Evolutionary conservation across 768 basidiomycete genomes (phyloP), one percentile per base, ranked within the genome.

Genomic region (Mycena venus): DNA sequence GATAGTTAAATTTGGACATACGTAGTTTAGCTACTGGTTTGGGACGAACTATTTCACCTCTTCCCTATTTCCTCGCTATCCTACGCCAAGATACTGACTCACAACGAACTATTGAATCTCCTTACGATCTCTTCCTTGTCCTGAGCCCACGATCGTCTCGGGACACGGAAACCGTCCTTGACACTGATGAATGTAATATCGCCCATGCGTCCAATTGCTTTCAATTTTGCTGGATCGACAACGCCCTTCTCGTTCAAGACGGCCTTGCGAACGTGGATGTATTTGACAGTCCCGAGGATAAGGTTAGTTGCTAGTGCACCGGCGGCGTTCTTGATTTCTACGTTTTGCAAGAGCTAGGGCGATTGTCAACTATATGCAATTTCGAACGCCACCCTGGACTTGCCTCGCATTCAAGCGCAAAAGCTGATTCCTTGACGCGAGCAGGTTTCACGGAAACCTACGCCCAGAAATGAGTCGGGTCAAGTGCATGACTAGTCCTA

Each of bases 391-490:
- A 31, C 23, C 12, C 27, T n/a, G 29, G 34, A 34, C 21, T 32
- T 72, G 85, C 87, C 79, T 87, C 91, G 83, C 91, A 92, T 83
- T 93, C 92, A 80, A 93, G 86, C 27, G 88, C 87, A 75, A 92
- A 91, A 0, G 90, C 91, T 75, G 91, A 91, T 79, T 92, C 92
- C 77, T 86, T 88, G 23, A 92, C 91, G 65, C 92, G 84, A 29
- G 90, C 84, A 27, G 91, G 86, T 77, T 86, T 87, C 47, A 88
- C 82, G 82, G 88, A 75, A 76, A 84, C 77, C 87, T 86, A 83
- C 82, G 77, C 65, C 27, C 42, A 70, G 31, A 58, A 62, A 62
- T 60, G 55, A 70, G 49, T 67, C 31, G 56, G 47, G 68, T 23
- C 29, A 25, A 29, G 17, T 55, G 73, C 60, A 47, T 21, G 21